phyloP scores from a whole-genome alignment of 78 protist genomes.

The Dictyostelium purpureum region DNA sequence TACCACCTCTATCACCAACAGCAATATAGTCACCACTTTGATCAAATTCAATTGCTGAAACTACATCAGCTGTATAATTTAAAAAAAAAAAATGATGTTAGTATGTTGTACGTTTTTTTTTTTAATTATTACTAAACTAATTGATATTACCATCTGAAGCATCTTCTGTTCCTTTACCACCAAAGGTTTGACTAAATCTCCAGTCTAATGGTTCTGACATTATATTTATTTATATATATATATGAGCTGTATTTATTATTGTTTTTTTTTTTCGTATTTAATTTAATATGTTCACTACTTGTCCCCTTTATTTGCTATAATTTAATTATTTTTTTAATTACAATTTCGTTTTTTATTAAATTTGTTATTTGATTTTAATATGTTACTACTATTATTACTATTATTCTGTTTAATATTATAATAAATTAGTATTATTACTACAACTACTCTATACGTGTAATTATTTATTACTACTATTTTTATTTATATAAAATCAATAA shows the following conservation, averaged over 20 bases:
- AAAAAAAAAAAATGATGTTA: neutral
- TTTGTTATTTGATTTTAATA: no score
- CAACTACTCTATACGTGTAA: no score
- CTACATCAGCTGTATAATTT: slow-evolving; percentile 89
- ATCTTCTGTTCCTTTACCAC: slow-evolving; percentile 75
- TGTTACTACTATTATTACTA: no score
- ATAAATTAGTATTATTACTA: no score
- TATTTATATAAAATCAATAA: no score
- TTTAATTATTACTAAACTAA: neutral
- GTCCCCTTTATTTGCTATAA: no score
- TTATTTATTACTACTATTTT: no score
- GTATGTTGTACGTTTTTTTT: neutral
- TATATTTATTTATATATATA: neutral
- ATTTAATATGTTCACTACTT: no score
- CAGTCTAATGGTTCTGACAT: slow-evolving; percentile 77
- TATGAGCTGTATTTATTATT: neutral
- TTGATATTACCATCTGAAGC: slow-evolving; percentile 60
- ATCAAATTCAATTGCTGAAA: slow-evolving; percentile 96
- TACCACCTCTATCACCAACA: slow-evolving; percentile 98
- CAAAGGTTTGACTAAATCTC: slow-evolving; percentile 85
- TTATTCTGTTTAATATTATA: no score
- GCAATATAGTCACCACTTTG: slow-evolving; percentile 96
- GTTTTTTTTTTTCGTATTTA: neutral
- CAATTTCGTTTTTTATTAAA: no score
- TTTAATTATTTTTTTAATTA: no score